phyloP scores from a whole-genome alignment of 257 asterid genomes.

The Schizonepeta tenuifolia region DNA sequence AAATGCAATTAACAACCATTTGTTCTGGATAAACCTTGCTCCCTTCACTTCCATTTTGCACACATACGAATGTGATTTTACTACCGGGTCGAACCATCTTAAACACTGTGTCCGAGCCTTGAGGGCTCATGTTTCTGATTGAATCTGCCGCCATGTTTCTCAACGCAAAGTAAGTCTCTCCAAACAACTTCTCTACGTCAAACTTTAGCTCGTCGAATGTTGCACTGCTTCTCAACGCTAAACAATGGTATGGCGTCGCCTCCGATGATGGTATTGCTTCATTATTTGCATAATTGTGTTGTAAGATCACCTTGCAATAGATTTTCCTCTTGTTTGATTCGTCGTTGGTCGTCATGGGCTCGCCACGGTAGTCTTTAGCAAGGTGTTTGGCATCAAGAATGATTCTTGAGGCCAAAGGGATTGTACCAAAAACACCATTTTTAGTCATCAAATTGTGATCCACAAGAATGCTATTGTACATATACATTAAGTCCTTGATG shows the following conservation, averaged over 20 bases:
- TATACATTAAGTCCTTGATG: conserved; percentile 60
- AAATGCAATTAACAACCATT: conserved; percentile 63
- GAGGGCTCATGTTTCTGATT: conserved; percentile 37
- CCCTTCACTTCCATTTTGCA: conserved; percentile 12
- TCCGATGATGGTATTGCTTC: conserved; percentile 29
- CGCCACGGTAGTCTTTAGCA: conserved; percentile 53
- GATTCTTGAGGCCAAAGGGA: conserved; percentile 65
- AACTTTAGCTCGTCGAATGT: conserved; percentile 63
- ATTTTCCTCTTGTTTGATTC: conserved; percentile 41
- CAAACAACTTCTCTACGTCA: conserved; percentile 64
- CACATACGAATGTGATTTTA: conserved; percentile 54
- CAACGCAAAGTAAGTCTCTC: conserved; percentile 58
- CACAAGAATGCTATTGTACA: conserved; percentile 52
- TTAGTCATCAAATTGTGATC: conserved; percentile 36
- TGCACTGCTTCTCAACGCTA: conserved; percentile 42
- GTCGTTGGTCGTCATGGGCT: background rate
- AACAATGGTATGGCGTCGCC: conserved; percentile 56
- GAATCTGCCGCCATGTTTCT: conserved; percentile 47
- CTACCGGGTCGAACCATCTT: conserved; percentile 53
- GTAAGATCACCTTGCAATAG: conserved; percentile 48
- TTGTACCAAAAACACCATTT: conserved; percentile 37
- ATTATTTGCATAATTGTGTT: conserved; percentile 1
- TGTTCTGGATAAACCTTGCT: conserved; percentile 33
- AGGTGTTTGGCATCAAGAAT: conserved; percentile 72
- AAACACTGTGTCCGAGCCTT: conserved; percentile 62